These are phyloP conservation scores for Reutealis trisperma DNA, from an alignment of 345 rosid genomes.

Conservation along the genomic window DNA sequence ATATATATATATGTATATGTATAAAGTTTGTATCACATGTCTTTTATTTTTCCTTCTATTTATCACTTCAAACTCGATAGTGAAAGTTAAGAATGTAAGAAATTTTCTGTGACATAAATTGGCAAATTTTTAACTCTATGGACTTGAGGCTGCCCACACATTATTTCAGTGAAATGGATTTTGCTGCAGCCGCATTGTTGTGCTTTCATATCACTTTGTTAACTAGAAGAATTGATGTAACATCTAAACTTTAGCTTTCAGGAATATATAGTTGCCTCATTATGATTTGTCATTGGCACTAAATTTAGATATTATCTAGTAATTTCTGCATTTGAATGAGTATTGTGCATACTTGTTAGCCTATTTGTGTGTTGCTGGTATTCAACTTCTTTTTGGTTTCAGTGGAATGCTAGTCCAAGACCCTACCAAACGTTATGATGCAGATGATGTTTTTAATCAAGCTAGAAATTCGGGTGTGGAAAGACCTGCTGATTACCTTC, in stretches of 20 bases:
- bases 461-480: slow-evolving; percentile 65
- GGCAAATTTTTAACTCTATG: not conserved
- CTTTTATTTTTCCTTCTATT: not conserved
- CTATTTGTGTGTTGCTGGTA: not conserved
- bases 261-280: too few relatives aligned
- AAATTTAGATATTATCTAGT: too few relatives aligned
- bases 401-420: slow-evolving; percentile 96
- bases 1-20: too few relatives aligned
- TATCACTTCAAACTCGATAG: not conserved
- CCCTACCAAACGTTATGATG: slow-evolving; percentile 61
- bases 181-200: not conserved
- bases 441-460: slow-evolving; percentile 65
- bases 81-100: not conserved
- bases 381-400: slow-evolving; percentile 7
- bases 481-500: slow-evolving; percentile 46
- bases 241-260: not conserved
- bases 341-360: not conserved
- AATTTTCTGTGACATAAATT: too few relatives aligned
- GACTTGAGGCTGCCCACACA: not conserved
- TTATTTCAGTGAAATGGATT: not conserved
- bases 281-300: not conserved
- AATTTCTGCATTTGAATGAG: not conserved
- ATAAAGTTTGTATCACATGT: too few relatives aligned
- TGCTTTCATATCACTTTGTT: not conserved
- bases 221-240: not conserved